phyloP scores from a whole-genome alignment of 2,329 filamentous ascomycete species.

The Xylariales sp. region DNA sequence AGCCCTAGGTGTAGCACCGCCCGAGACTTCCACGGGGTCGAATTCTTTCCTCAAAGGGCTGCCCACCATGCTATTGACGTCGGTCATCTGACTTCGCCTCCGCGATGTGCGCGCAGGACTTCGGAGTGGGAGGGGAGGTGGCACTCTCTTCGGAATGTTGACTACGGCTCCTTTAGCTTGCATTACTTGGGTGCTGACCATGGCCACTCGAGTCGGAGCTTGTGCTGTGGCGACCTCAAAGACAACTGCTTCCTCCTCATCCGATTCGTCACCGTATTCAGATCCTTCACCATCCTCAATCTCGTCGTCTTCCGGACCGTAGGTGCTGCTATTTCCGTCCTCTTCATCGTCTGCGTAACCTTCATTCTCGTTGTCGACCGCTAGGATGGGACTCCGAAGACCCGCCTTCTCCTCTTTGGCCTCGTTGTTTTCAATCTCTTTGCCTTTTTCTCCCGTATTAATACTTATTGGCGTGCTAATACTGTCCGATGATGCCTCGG shows the following conservation, averaged over 20 bases:
- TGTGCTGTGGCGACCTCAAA: slow-evolving; percentile 72
- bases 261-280: slow-evolving; percentile 57
- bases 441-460: slow-evolving; percentile 2
- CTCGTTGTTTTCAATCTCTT: slow-evolving; percentile 4
- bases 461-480: slow-evolving; percentile 25
- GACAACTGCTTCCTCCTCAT: slow-evolving; percentile 73
- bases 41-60: slow-evolving; percentile 66
- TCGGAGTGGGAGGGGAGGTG: slow-evolving; percentile 81
- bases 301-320: slow-evolving; percentile 51
- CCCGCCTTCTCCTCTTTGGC: slow-evolving; percentile 25
- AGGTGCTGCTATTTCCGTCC: slow-evolving; percentile 40
- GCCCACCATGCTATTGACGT: slow-evolving; percentile 62
- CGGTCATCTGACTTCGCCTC: slow-evolving; percentile 68
- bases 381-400: slow-evolving; percentile 15
- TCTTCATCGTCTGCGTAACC: slow-evolving; percentile 34
- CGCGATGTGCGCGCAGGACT: slow-evolving; percentile 75
- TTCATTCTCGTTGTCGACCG: slow-evolving; percentile 18
- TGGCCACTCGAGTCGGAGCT: slow-evolving; percentile 67
- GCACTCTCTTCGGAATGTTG: slow-evolving; percentile 82
- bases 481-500: slow-evolving; percentile 35
- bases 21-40: slow-evolving; percentile 43
- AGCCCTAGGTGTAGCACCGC: slow-evolving; percentile 43
- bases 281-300: slow-evolving; percentile 50
- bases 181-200: slow-evolving; percentile 73
- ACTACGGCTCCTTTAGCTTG: slow-evolving; percentile 82